Percentiles rank a stretch among this genome's conserved stretches.
These are phyloP conservation scores for Oryza glumipatula DNA, from an alignment of 176 grass and related monocot genomes.

Conservation along the genomic window DNA sequence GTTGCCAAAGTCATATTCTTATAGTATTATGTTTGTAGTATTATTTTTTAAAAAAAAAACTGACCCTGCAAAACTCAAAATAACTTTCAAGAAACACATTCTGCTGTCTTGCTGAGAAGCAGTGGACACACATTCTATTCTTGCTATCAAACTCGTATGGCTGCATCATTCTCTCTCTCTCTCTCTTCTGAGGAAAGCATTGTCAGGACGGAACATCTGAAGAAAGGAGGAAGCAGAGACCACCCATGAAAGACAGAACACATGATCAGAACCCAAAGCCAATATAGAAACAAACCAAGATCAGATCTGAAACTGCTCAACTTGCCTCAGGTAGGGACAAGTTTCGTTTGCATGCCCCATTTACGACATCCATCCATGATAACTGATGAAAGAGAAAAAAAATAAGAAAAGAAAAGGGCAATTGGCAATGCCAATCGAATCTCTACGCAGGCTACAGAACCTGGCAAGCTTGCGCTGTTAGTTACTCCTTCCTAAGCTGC, in stretches of 20 bases:
- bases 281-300: conserved; percentile 28
- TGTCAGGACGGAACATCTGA: background rate
- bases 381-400: background rate
- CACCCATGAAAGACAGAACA: background rate
- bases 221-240: background rate
- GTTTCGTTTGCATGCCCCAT: background rate
- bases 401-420: too few relatives aligned
- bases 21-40: background rate
- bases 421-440: background rate
- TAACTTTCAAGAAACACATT: background rate
- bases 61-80: background rate
- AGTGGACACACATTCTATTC: background rate
- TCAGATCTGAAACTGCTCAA: conserved; percentile 24
- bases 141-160: background rate
- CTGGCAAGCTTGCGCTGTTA: conserved; percentile 1
- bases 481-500: background rate
- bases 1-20: background rate
- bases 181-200: conserved; percentile 3
- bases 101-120: background rate
- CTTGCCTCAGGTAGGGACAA: conserved; percentile 7
- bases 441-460: background rate
- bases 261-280: background rate
- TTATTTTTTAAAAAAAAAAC: background rate
- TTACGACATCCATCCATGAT: background rate
- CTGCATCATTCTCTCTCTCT: background rate